Evolutionary conservation across 2,329 filamentous ascomycete species (phyloP), one percentile per base, ranked within the genome.

Genomic region (Phyllosticta citribraziliensis): DNA sequence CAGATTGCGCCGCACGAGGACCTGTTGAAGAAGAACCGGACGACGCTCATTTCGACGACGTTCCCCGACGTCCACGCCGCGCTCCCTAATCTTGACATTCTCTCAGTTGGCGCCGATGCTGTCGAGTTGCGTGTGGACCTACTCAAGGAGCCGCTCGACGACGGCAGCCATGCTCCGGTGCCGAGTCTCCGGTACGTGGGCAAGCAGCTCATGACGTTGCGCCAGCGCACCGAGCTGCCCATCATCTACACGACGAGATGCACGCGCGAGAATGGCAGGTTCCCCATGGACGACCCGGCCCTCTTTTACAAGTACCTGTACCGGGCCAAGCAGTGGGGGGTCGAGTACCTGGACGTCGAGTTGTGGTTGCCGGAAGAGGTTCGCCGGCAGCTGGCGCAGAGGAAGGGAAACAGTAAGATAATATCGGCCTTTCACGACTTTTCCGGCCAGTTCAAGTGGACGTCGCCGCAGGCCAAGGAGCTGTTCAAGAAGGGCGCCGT

Each of bases 381-480:
- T 61, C 81, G 90, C 64, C 80, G 80, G 64, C 81, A 78, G 63
- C 75, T 95, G 10, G 87, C 84, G 58, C 83, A 88, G 66, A 80
- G 83, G 59, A 87, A 87, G 66, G 89, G 89, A 2, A 88, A 85
- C 73, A 93, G 88, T 68, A 88, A 87, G 65, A 91, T 96, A 73
- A 91, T 95, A 78, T 93, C 89, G n/a, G 90, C 91, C 12, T 94
- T 93, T 69, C 91, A 95, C 72, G 90, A 94, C 75, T 93, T 93
- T 69, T 91, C 89, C 0, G 88, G 89, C 1, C 86, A 80, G 0
- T 93, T 93, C 79, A 89, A 87, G 68, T 95, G 90, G 90, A 87
- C 88, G 0, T 89, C 88, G 0, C 75, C 82, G 6, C 82, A 88
- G 66, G 89, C 89, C 1, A 84, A 88, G 68, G 78, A 82, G 11